Conservation (phyloP, 2,329 filamentous ascomycete genomes). For the Akanthomyces muscarius region DNA sequence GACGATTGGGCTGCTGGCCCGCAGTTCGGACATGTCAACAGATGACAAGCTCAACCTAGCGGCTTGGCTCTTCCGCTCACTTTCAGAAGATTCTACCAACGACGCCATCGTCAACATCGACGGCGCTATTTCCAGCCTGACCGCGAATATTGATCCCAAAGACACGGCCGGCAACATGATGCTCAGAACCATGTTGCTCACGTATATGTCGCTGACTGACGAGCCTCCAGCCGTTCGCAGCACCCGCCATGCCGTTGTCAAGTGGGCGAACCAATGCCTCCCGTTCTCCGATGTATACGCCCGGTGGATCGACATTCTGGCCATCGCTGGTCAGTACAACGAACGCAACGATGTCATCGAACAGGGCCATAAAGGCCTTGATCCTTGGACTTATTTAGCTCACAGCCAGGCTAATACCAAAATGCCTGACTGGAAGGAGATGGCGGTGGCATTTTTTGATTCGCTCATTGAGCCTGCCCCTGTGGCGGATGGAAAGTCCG, state of each 20-base stretch:
- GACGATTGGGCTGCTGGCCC: conserved; percentile 77
- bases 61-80: conserved; percentile 75
- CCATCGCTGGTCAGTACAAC: conserved; percentile 60
- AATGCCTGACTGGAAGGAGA: conserved; percentile 49
- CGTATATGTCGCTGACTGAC: conserved; percentile 59
- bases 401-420: conserved; percentile 39
- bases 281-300: conserved; percentile 73
- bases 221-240: conserved; percentile 58
- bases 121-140: conserved; percentile 75
- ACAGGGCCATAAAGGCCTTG: conserved; percentile 83
- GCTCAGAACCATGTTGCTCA: conserved; percentile 56
- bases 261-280: conserved; percentile 86
- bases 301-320: conserved; percentile 85
- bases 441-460: conserved; percentile 48
- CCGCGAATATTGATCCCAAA: conserved; percentile 39
- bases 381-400: conserved; percentile 54
- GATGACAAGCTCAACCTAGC: conserved; percentile 52
- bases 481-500: conserved; percentile 31
- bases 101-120: conserved; percentile 85
- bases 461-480: conserved; percentile 28
- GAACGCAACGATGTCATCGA: conserved; percentile 82
- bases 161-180: conserved; percentile 27
- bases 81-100: conserved; percentile 72
- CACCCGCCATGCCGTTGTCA: conserved; percentile 75
- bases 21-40: conserved; percentile 55